Conservation (phyloP, 78 protist species). For the Creolimax fragrantissima region DNA sequence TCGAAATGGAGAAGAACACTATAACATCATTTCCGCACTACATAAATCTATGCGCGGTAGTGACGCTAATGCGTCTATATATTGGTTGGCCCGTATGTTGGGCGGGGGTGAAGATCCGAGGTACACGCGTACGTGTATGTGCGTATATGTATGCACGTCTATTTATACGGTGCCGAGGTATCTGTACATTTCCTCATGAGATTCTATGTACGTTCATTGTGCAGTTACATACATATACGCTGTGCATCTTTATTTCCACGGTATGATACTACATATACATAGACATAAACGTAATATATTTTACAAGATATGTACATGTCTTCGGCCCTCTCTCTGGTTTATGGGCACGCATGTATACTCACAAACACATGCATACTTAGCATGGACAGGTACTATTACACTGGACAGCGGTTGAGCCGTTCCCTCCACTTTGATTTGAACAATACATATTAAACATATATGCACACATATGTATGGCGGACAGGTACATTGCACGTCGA, state of each 20-base stretch:
- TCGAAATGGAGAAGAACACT: constrained; percentile 44
- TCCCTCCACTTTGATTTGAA: no score
- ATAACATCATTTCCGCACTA: constrained; percentile 53
- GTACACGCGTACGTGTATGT: constrained; percentile 48
- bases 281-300: no score
- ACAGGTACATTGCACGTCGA: not conserved
- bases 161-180: no score
- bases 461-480: no score
- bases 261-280: no score
- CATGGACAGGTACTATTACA: no score
- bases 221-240: not conserved
- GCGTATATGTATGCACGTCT: constrained; percentile 26
- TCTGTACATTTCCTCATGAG: no score
- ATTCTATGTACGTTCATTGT: not conserved
- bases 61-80: constrained; percentile 55
- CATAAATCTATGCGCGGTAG: constrained; percentile 57
- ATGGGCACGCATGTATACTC: constrained; percentile 19
- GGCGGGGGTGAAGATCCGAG: constrained; percentile 48
- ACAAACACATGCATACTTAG: not conserved
- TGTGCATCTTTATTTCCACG: not conserved
- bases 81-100: constrained; percentile 54
- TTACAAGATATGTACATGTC: no score
- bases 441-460: no score
- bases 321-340: no score
- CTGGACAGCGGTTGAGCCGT: no score